Evolutionary conservation across 148 eudicot species (phyloP), one percentile per base, ranked within the genome.

Genomic region (Camellia lanceoleosa): DNA sequence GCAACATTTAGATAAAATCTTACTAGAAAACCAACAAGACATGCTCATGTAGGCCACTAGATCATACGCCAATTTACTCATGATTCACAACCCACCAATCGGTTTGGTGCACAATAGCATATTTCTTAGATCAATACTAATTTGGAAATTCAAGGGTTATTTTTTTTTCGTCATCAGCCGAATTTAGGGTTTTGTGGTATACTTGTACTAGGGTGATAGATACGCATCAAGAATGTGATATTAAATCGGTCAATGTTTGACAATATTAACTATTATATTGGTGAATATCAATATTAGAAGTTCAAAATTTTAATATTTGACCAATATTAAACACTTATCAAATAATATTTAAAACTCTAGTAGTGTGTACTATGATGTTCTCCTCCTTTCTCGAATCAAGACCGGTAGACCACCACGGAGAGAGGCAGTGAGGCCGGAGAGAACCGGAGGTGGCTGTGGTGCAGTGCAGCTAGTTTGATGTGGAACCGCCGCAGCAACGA

Each of bases 351-450:
- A 41, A 0, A 64, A 41, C 68, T 38, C 23, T 20, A 30, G 68
- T 64, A 41, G 47, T 68, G 38, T 66, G 73, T 12, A 47, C 41
- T 58, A 23, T 18, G 71, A 73, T 41, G 63, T 16, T 52, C 30
- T 74, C 78, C 84, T 85, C 77, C 75, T 23, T 23, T 23, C 72
- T 14, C 52, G 80, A 73, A 91, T 78, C 7, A 77, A 69, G 38
- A 88, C 86, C 6, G 81, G 90, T 15, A 91, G 71, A 1, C 95
- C 95, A 2, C 90, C 91, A 3, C 78, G 73, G 43, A 87, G 72
- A 7, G 90, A 88, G 52, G 93, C 93, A 1, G 93, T 91, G 38
- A 91, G 85, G n/a, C 95, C 95, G 20, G 90, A 0, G 88, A 74
- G 77, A 93, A 93, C 49, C 83, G 88, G 47, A 90, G 87, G 7